A percentile compares a stretch with the other conserved stretches of the same genome.
Conservation (phyloP, 495 filamentous ascomycete genomes). For the Acidomyces sp. region DNA sequence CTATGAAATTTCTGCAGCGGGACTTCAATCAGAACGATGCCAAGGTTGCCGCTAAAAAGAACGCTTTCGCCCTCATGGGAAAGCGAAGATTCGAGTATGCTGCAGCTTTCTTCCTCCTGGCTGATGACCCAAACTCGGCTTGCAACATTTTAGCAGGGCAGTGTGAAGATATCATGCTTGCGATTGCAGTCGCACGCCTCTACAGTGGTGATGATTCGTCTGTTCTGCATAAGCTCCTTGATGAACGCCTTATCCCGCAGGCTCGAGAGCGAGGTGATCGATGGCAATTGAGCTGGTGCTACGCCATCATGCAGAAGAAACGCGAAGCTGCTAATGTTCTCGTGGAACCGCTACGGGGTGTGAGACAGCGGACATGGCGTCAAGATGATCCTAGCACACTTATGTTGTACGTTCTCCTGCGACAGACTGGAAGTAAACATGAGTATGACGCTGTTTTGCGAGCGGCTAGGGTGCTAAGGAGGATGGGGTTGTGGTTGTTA, state of each 20-base stretch:
- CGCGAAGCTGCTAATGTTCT: conserved; percentile 82
- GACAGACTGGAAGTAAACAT: conserved; percentile 41
- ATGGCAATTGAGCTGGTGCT: conserved; percentile 93
- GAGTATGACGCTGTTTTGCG: conserved; percentile 89
- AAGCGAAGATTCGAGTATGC: conserved; percentile 91
- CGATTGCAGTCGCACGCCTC: conserved; percentile 75
- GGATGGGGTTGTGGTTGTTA: conserved; percentile 93
- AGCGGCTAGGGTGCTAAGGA: conserved; percentile 74
- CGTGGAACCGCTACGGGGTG: conserved; percentile 37
- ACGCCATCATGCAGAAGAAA: conserved; percentile 74
- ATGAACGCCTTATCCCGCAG: conserved; percentile 64
- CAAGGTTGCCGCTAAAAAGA: conserved; percentile 86
- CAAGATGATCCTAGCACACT: conserved; percentile 64
- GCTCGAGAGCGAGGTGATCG: conserved; percentile 73
- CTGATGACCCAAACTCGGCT: conserved; percentile 72
- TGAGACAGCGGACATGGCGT: conserved; percentile 8
- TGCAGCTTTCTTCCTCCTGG: conserved; percentile 88
- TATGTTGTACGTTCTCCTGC: conserved; percentile 73
- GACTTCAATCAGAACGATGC: conserved; percentile 68
- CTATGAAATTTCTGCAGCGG: conserved; percentile 62
- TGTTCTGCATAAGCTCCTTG: conserved; percentile 57
- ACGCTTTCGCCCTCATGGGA: conserved; percentile 91
- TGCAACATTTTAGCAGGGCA: conserved; percentile 74
- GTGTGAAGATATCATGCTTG: conserved; percentile 76
- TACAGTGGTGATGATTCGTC: conserved; percentile 79